Evolutionary conservation across 345 rosid genomes (phyloP).

Genomic region (Firmiana major): DNA sequence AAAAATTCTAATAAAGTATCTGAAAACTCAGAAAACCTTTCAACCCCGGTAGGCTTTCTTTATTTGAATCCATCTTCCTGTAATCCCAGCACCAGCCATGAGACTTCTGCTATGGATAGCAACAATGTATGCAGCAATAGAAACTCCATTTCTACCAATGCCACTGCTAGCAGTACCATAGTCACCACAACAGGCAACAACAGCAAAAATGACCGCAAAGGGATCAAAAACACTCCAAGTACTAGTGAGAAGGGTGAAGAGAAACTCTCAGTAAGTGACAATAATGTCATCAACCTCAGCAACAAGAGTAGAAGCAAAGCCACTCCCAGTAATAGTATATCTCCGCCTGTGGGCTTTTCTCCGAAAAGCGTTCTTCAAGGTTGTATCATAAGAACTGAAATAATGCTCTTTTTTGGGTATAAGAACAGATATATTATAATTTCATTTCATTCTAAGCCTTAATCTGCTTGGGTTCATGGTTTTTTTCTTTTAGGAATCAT

Average conservation of each 20-base stretch:
- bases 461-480: background rate
- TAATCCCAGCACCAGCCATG: conserved; percentile 7
- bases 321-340: conserved; percentile 15
- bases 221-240: conserved; percentile 6
- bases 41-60: background rate
- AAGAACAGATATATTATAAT: background rate
- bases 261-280: conserved; percentile 9
- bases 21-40: conserved; percentile 16
- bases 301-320: conserved; percentile 9
- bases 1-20: conserved; percentile 21
- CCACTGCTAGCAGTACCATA: background rate
- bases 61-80: conserved; percentile 10
- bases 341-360: conserved; percentile 39
- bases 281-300: background rate
- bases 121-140: conserved; percentile 1
- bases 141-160: background rate
- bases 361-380: conserved; percentile 69
- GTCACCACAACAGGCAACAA: background rate
- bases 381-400: conserved; percentile 5
- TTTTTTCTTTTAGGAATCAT: background rate
- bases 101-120: conserved; percentile 12
- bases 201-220: background rate
- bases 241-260: conserved; percentile 23
- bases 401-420: background rate
- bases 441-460: background rate